Evolutionary conservation across 441 rosid species (phyloP), one percentile per base, ranked within the genome.

Genomic region (Gossypium schwendimanii): DNA sequence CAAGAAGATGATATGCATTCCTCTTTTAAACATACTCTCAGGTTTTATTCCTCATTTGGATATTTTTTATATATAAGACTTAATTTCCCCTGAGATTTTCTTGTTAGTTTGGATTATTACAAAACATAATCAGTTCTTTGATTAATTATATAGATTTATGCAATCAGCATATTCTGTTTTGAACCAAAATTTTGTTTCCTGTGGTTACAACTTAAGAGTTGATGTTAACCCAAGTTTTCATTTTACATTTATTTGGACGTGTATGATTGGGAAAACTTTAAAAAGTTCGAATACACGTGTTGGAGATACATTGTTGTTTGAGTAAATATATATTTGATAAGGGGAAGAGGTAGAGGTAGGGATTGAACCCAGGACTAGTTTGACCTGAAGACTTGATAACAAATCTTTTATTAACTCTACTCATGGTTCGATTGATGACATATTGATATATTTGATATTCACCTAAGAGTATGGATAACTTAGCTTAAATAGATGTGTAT

Each of bases 41-140:
- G 55, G 70, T 65, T 26, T 21, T 65, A 45, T 21, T 65, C n/a
- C 31, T 65, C 36, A 3, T 45, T 45, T 23, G 12, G 36, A 65
- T 65, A 33, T 65, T 28, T 23, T 26, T n/a, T 26, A 57, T n/a
- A 61, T n/a, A 31, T 52, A 31, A 28, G 65, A 61, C 65, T 31
- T 11, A 24, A 11, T 11, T 26, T 26, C 63, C 39, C 52, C 39
- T 17, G 21, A 64, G 33, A 10, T 28, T 28, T 6, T 68, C 45
- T 67, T 50, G 17, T 67, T 26, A 10, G 36, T 26, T 68, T 68
- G 71, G 45, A 68, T 50, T 15, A 52, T 67, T 26, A 28, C 59
- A 7, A 24, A 67, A 15, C 71, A 67, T 50, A 9, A 50, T 26
- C 7, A 2, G 44, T 68, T 26, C 20, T 60, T 61, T 61, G 23